Base-by-base conservation (phyloP, 768 basidiomycete genomes). In the Russula ochroleuca region DNA sequence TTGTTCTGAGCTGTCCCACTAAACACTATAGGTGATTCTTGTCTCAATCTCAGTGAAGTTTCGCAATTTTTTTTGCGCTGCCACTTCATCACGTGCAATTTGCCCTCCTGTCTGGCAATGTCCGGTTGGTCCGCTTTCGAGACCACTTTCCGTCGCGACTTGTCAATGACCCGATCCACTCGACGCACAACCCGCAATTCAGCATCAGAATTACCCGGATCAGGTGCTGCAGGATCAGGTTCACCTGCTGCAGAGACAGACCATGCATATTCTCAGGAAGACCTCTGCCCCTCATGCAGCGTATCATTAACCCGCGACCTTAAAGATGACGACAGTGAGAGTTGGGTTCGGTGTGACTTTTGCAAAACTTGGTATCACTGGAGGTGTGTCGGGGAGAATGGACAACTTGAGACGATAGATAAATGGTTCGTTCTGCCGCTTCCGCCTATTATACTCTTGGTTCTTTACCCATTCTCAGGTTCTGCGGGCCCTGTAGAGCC, bases 291-390 rank as follows among this genome's bases (percentile, higher is more conserved):
- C 19, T 43, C 65, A n/a, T 66, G 65, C 31, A 56, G 49, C 47
- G 41, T 65, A 72, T 31, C 67, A 65, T 63, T 77, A 75, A 49
- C 65, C 25, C 33, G 59, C 56, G 40, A 64, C 38, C 14, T 54
- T 13, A 66, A 64, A 35, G 62, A 55, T 23, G 78, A 75, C 57
- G 81, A 83, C 65, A 86, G 87, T 72, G 88, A 90, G 67, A 84
- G 78, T 69, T 94, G 92, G 92, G 85, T 94, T 61, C 77, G 85
- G 66, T 94, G 92, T 72, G 91, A 92, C 69, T 80, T 81, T 23
- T 92, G 89, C 78, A 87, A 86, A 74, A 81, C 77, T 35, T 92
- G 90, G 90, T 92, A 85, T 72, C 90, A 92, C 71, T 93, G 90
- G 88, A 78, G 82, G 63, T 92, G 90, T 74, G 87, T 82, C 15